Base-by-base conservation (phyloP, 208 protist genomes). In the Leishmania tropica region DNA sequence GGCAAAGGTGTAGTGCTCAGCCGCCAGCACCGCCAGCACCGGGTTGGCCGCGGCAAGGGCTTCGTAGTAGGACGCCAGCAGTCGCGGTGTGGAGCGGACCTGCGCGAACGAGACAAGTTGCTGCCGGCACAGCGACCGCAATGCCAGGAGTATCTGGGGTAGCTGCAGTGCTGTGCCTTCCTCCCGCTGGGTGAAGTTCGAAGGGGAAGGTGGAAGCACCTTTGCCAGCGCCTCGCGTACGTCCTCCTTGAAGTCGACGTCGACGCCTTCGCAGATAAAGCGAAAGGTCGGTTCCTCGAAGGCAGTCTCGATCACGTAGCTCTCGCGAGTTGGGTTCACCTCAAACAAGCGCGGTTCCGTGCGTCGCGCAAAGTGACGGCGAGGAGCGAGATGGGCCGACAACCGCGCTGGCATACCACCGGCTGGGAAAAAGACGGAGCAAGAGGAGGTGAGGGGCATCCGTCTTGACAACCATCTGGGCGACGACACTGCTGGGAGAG, bases 251-350 rank as follows among this genome's bases (percentile, higher is more conserved):
- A 93, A 95, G 81, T 98, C 95, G 11, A 98, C 87, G 78, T 96
- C 95, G 4, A 87, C 76, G 35, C 95, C 95, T 78, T 96, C 95
- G 78, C 87, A 97, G 45, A 96, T 82, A 87, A 95, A 96, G 58
- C 91, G 90, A 70, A 97, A 93, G 21, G 92, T 95, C 10, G 95
- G 93, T 76, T 95, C 92, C 87, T 97, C 95, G 81, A 96, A 97
- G 37, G 95, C 95, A 40, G 89, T 81, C 72, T 95, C 93, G 85
- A 97, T 95, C 42, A 75, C 78, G 83, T 97, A 97, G 42, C 85
- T 60, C 47, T 86, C 78, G 42, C 73, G 83, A 37, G 88, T 73
- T 21, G 91, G 91, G 84, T 92, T 85, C 45, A 94, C 54, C 79
- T 92, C 84, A 15, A 89, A 86, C 82, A 60, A 35, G 11, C 37